Evolutionary conservation across 1,284 basidiomycete genomes (phyloP), one percentile per base, ranked within the genome.

Genomic region (Afroboletus lepidellus): DNA sequence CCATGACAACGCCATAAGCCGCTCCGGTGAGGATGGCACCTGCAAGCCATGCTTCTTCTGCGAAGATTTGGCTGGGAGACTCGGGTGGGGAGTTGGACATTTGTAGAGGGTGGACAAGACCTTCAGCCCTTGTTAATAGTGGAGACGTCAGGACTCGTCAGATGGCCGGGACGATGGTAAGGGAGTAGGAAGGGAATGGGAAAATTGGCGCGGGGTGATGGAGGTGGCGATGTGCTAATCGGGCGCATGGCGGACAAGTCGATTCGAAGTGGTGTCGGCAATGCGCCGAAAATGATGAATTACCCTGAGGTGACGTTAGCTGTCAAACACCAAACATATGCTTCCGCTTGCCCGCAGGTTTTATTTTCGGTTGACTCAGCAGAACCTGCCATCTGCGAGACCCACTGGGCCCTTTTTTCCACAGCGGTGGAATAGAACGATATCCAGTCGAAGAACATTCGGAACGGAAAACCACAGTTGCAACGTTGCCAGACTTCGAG

Each of bases 61-160:
- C 61, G 9, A 16, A 37, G 33, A 70, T 44, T 46, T 64, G 54
- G 24, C 51, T 53, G 13, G 56, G 2, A 23, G 62, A 44, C 25
- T 67, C 67, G 9, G 51, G n/a, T 21, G 64, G 67, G 21, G 64
- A 48, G 52, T 62, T 15, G 34, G 67, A 67, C 62, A 67, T 63
- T 45, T 23, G 55, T 41, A 37, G 25, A 44, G 41, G 38, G 47
- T 3, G 39, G 32, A 21, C 16, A 41, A 18, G 20, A 41, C n/a
- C 32, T 41, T 50, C 57, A 51, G 29, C 51, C 41, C 47, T 58
- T 30, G 32, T 43, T 18, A 16, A 27, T 12, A 25, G 24, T n/a
- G 24, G 8, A 39, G 45, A 36, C 34, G 42, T 49, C 29, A 43
- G 44, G 50, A 20, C 33, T n/a, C n/a, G n/a, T n/a, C 29, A 13